Conservation (phyloP, 495 filamentous ascomycete genomes). For the Lasiosphaeriaceae sp. region DNA sequence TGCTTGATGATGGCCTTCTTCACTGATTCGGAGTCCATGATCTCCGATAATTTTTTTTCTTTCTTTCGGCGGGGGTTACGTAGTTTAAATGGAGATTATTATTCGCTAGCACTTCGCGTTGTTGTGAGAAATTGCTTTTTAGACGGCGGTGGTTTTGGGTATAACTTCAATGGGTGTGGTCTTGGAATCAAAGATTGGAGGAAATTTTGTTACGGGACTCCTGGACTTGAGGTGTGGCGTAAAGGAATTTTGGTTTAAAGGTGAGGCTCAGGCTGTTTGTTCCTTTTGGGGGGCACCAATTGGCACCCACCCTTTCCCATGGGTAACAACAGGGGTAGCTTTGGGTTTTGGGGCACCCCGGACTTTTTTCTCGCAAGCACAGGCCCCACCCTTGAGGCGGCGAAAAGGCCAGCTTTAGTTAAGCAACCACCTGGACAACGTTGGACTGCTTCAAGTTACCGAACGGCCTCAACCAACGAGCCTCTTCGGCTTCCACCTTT, state of each 20-base stretch:
- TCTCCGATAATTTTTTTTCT: no score
- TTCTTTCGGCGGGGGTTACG: no score
- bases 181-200: no score
- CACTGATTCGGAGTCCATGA: constrained; percentile 42
- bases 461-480: neutral
- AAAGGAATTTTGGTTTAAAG: neutral
- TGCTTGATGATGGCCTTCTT: constrained; percentile 72
- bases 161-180: no score
- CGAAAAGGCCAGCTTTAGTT: constrained; percentile 35
- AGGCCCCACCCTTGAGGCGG: constrained; percentile 6
- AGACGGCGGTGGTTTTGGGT: no score
- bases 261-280: neutral
- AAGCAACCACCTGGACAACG: constrained; percentile 6
- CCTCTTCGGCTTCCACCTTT: neutral
- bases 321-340: constrained; percentile 27
- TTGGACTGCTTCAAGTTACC: neutral
- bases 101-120: no score
- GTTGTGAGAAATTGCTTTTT: no score
- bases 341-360: constrained; percentile 6
- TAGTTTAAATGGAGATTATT: no score
- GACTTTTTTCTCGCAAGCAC: constrained; percentile 11
- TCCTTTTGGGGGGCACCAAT: neutral
- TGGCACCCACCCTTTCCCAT: neutral
- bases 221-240: constrained; percentile 17
- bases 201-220: no score